Evolutionary conservation across 2,329 filamentous ascomycete genomes (phyloP).

Genomic region (Onygenales sp.): DNA sequence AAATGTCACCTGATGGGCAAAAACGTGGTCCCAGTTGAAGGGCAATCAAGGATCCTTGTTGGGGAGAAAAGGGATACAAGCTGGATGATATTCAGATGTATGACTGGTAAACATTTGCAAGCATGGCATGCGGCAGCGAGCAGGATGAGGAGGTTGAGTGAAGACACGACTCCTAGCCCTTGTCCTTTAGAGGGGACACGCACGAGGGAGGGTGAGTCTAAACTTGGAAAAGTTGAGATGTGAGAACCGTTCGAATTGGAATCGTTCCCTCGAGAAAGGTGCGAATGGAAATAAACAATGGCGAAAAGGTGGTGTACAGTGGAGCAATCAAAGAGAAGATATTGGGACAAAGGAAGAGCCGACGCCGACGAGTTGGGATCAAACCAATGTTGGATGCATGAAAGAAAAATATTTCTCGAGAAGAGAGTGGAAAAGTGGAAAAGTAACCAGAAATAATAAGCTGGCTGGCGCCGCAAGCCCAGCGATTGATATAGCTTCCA

Average conservation of each 20-base stretch:
- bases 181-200: slow-evolving; percentile 7
- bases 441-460: slow-evolving; percentile 3
- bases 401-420: slow-evolving; percentile 9
- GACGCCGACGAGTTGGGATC: slow-evolving; percentile 3
- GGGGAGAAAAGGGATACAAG: background rate
- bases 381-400: slow-evolving; percentile 6
- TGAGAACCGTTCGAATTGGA: slow-evolving; percentile 7
- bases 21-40: slow-evolving; percentile 3
- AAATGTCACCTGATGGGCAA: slow-evolving; percentile 3
- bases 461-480: background rate
- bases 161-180: slow-evolving; percentile 2
- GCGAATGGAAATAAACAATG: slow-evolving; percentile 4
- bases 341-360: background rate
- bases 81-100: slow-evolving; percentile 1
- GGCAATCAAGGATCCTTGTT: background rate
- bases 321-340: slow-evolving; percentile 8
- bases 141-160: slow-evolving; percentile 1
- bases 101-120: slow-evolving; percentile 4
- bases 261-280: background rate
- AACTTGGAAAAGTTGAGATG: background rate
- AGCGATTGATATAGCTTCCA: background rate
- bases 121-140: slow-evolving; percentile 3
- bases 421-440: slow-evolving; percentile 1
- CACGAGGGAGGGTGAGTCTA: slow-evolving; percentile 3
- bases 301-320: slow-evolving; percentile 7